Conservation (phyloP, 2,329 filamentous ascomycete species). For the Metarhizium sp. region DNA sequence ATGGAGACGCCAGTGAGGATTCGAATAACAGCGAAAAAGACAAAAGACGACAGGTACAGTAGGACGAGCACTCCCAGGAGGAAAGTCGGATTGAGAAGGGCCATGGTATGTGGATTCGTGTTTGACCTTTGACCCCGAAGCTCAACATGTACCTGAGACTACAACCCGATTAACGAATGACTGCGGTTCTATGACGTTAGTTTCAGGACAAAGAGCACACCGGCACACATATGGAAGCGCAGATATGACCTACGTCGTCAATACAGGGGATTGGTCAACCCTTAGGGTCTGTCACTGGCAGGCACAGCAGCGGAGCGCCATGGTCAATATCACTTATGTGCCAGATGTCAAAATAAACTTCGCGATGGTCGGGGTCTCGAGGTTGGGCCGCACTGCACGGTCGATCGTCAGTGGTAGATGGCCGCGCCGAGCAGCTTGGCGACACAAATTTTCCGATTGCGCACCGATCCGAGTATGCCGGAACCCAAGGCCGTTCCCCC, state of each 20-base stretch:
- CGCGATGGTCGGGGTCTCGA: background rate
- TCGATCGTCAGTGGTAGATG: background rate
- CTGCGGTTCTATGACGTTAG: background rate
- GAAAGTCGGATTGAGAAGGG: conserved; percentile 67
- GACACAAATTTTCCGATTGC: background rate
- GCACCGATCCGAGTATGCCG: background rate
- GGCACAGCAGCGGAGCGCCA: conserved; percentile 2
- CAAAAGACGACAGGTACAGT: conserved; percentile 82
- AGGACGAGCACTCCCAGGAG: conserved; percentile 78
- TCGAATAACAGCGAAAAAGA: conserved; percentile 85
- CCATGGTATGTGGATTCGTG: conserved; percentile 34
- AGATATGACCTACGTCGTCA: background rate
- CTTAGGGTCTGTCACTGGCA: conserved; percentile 1
- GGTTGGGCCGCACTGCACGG: background rate
- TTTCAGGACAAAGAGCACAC: background rate
- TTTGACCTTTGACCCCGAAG: background rate
- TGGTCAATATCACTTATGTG: background rate
- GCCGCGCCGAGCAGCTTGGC: background rate
- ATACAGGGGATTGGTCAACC: conserved; percentile 2
- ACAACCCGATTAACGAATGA: background rate
- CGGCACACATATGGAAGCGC: background rate
- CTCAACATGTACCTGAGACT: background rate
- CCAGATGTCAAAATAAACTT: background rate
- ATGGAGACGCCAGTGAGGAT: conserved; percentile 92
- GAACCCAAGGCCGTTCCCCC: background rate